Evolutionary conservation across 805 yeast genomes (phyloP).

Genomic region (Yamadazyma laniorum): DNA sequence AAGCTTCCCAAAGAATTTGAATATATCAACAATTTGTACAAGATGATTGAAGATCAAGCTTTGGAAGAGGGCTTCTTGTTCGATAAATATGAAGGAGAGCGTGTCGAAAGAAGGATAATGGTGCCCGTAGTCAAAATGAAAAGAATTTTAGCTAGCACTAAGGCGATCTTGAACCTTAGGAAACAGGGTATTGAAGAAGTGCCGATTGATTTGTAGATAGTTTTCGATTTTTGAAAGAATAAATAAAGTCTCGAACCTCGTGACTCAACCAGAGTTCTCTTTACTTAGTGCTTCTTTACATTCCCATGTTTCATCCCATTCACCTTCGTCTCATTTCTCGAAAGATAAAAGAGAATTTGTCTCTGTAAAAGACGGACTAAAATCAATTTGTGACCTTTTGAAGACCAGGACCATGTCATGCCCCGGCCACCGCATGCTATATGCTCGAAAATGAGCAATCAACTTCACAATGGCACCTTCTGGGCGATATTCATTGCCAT

Average conservation of each 20-base stretch:
- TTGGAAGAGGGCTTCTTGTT: constrained; percentile 5
- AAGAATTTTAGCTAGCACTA: constrained; percentile 5
- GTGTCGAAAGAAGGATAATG: background rate
- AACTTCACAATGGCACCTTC: constrained; percentile 4
- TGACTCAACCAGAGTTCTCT: too few relatives aligned
- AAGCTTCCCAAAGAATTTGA: constrained; percentile 57
- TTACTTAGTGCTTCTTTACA: too few relatives aligned
- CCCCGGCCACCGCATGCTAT: constrained; percentile 8
- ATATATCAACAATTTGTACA: constrained; percentile 47
- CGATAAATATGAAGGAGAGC: constrained; percentile 9
- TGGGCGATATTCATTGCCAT: constrained; percentile 4
- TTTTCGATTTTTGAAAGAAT: background rate
- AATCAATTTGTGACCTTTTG: constrained; percentile 4
- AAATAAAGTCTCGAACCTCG: too few relatives aligned
- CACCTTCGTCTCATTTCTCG: background rate
- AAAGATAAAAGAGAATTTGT: background rate
- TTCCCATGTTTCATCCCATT: constrained; percentile 2
- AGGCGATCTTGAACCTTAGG: background rate
- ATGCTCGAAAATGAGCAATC: constrained; percentile 8
- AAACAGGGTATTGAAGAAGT: background rate
- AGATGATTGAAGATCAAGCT: constrained; percentile 11
- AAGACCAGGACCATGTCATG: constrained; percentile 5
- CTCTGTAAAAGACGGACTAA: constrained; percentile 1
- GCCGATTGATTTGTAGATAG: background rate
- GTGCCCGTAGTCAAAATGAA: constrained; percentile 5